A percentile compares a stretch with the other conserved stretches of the same genome.
phyloP scores from a whole-genome alignment of 805 yeast genomes.

The Wickerhamiella cacticola region DNA sequence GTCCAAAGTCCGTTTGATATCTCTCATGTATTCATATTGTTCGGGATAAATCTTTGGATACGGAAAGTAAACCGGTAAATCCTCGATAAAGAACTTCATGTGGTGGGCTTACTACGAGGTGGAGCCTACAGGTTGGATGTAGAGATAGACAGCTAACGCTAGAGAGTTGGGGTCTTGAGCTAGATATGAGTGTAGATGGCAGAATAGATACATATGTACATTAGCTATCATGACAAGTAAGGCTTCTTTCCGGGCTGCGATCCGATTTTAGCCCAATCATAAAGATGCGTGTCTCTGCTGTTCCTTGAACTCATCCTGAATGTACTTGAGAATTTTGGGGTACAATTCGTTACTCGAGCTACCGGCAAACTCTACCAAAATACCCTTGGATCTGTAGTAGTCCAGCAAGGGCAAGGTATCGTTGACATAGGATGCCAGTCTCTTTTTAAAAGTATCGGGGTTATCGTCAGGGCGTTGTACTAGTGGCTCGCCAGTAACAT shows the following conservation, averaged over 20 bases:
- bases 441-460: slow-evolving; percentile 52
- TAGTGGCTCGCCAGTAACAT: slow-evolving; percentile 78
- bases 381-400: slow-evolving; percentile 41
- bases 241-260: no score
- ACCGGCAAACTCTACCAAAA: slow-evolving; percentile 52
- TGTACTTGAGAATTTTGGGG: slow-evolving; percentile 37
- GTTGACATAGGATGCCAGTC: slow-evolving; percentile 51
- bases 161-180: no score
- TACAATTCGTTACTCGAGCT: slow-evolving; percentile 73
- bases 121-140: not conserved
- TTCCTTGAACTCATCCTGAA: slow-evolving; percentile 27
- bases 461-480: slow-evolving; percentile 74
- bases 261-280: no score
- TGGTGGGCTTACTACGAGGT: not conserved
- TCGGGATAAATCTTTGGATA: slow-evolving; percentile 96
- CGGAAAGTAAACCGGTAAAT: slow-evolving; percentile 88
- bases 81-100: slow-evolving; percentile 79
- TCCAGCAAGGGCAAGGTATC: slow-evolving; percentile 53
- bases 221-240: no score
- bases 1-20: slow-evolving; percentile 83
- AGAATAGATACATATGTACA: no score
- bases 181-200: no score
- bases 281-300: not conserved
- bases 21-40: slow-evolving; percentile 96
- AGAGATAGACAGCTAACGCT: not conserved